Evolutionary conservation across 2,329 filamentous ascomycete genomes (phyloP).

Genomic region (Aspergillus brasiliensis): DNA sequence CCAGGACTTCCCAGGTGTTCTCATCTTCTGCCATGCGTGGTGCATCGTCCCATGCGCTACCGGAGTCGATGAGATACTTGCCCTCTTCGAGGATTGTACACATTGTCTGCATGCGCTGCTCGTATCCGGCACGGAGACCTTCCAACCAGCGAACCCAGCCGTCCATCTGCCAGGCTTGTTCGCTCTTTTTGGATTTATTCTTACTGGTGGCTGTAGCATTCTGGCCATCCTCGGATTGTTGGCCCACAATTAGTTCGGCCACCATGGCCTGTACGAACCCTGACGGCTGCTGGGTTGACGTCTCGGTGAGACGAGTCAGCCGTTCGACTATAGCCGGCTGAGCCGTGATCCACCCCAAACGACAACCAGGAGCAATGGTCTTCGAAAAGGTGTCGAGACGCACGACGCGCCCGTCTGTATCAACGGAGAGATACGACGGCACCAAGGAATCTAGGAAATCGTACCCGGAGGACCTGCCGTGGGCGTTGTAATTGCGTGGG

Average conservation of each 20-base stretch:
- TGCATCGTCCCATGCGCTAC: conserved; percentile 37
- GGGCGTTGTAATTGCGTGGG: conserved; percentile 42
- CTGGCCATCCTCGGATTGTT: conserved; percentile 58
- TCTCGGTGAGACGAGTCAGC: conserved; percentile 72
- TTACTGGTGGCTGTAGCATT: conserved; percentile 28
- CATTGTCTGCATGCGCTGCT: conserved; percentile 82
- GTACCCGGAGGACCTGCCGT: conserved; percentile 65
- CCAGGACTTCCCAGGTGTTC: conserved; percentile 73
- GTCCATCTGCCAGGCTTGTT: conserved; percentile 72
- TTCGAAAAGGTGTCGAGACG: conserved; percentile 94
- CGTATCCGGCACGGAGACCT: conserved; percentile 79
- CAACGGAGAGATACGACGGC: conserved; percentile 79
- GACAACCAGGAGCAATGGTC: conserved; percentile 84
- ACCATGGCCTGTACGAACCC: conserved; percentile 88
- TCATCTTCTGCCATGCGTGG: conserved; percentile 37
- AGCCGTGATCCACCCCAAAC: conserved; percentile 87
- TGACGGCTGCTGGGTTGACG: conserved; percentile 77
- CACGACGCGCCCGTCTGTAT: conserved; percentile 83
- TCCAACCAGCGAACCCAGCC: conserved; percentile 93
- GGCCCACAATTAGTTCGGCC: conserved; percentile 63
- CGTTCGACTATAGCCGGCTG: conserved; percentile 78
- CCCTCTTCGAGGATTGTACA: conserved; percentile 70
- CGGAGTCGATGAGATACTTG: conserved; percentile 66
- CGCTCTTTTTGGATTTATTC: conserved; percentile 49
- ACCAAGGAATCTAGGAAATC: conserved; percentile 79